Base-by-base conservation (phyloP, 2,329 filamentous ascomycete species). In the Xylariaceae sp. region DNA sequence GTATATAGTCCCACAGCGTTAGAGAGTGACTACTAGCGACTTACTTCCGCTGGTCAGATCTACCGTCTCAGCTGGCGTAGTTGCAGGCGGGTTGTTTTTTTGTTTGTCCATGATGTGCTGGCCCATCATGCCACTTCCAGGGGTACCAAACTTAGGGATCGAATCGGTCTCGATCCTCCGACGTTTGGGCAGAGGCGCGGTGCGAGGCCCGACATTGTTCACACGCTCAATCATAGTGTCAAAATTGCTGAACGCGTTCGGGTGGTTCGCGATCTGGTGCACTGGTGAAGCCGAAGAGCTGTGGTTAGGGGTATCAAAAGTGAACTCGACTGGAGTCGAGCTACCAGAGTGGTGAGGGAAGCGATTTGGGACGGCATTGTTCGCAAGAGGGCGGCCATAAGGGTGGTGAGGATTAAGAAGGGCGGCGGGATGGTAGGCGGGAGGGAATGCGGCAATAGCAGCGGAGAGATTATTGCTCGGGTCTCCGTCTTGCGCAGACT, bases 191-290 rank as follows among this genome's bases (percentile, higher is more conserved):
- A 88, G 84, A 2, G 81, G 23, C 35, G 78, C 69, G 72, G 77
- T 67, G 30, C 92, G 88, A 55, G 87, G 81, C 65, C 89, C 82
- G 11, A 95, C 83, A 65, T 88, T 86, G 71, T 92, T 90, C 71
- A 92, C 79, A 37, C 85, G 82, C 72, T 95, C 90, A 51, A 96
- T 84, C 76, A 92, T 84, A 57, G 76, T 75, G 8, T 81, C 79
- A 65, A 84, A 80, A 30, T 83, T 82, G 54, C 69, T 73, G 23
- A 59, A 49, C 17, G 48, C 51, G 41, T 51, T 45, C 23, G 30
- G 17, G 2, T 48, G 45, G 45, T 47, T 55, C 7, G 41, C n/a
- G 23, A 51, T 6, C 11, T 57, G 57, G n/a, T 61, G 55, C 15
- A 61, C 23, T 11, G 57, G 45, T 55, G 62, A 6, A 63, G 62